A percentile compares a stretch with the other conserved stretches of the same genome.
Conservation (phyloP, 495 filamentous ascomycete genomes). For the Pyrenula massariospora region DNA sequence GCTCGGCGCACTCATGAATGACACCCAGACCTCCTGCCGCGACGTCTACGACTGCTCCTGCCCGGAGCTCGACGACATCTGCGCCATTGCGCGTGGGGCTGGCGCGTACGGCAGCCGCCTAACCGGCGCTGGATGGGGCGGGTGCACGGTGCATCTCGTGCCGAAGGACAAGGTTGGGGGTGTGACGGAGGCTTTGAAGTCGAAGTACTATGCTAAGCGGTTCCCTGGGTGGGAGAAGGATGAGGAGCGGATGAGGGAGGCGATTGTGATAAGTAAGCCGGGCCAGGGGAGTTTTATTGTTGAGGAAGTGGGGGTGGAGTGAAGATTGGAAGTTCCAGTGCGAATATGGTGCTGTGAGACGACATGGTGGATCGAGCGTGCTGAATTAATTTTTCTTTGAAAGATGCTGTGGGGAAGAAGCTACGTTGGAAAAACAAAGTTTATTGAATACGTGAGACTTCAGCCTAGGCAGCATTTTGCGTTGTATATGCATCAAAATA, state of each 20-base stretch:
- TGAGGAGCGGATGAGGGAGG: conserved; percentile 60
- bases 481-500: too few relatives aligned
- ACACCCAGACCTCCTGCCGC: conserved; percentile 76
- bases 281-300: conserved; percentile 54
- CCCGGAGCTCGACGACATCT: conserved; percentile 79
- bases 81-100: conserved; percentile 59
- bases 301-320: too few relatives aligned
- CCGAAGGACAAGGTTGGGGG: conserved; percentile 74
- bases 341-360: too few relatives aligned
- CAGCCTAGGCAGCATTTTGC: too few relatives aligned
- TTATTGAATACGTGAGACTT: too few relatives aligned
- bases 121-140: conserved; percentile 95
- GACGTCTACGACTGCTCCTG: conserved; percentile 83
- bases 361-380: too few relatives aligned
- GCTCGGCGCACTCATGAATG: conserved; percentile 79
- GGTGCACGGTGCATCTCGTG: conserved; percentile 88
- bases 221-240: conserved; percentile 47
- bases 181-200: conserved; percentile 63
- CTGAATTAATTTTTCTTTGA: too few relatives aligned
- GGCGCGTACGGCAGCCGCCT: conserved; percentile 78
- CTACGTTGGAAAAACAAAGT: too few relatives aligned
- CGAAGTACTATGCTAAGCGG: conserved; percentile 68
- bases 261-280: conserved; percentile 84
- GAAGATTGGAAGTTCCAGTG: too few relatives aligned
- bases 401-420: too few relatives aligned